Conservation (phyloP, 208 protist species). For the Trypanosoma theileri region DNA sequence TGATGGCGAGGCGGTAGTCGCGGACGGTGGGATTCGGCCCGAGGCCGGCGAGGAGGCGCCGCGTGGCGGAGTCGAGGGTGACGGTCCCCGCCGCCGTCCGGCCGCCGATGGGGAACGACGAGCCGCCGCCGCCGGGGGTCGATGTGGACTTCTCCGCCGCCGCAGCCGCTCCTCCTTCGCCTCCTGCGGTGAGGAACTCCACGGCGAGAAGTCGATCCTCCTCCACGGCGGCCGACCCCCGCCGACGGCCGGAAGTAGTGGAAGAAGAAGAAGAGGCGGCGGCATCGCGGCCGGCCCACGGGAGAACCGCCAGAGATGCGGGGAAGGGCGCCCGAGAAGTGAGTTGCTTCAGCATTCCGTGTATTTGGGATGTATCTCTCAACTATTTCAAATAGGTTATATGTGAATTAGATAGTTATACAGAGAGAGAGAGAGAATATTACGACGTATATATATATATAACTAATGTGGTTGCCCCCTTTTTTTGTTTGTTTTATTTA, state of each 20-base stretch:
- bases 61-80: constrained; percentile 19
- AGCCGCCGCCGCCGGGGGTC: too few species aligned
- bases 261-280: background rate
- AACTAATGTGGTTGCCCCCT: background rate
- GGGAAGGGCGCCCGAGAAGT: constrained; percentile 58
- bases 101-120: constrained; percentile 37
- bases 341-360: constrained; percentile 57
- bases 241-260: too few species aligned
- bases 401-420: constrained; percentile 9
- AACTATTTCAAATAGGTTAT: constrained; percentile 10
- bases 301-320: constrained; percentile 33
- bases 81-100: constrained; percentile 44
- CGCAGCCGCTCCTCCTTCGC: background rate
- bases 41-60: constrained; percentile 29
- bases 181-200: background rate
- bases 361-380: background rate
- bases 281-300: constrained; percentile 8
- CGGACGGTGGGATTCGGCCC: constrained; percentile 36
- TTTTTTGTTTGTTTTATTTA: too few species aligned
- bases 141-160: too few species aligned
- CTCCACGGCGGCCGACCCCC: background rate
- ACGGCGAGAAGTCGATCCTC: too few species aligned
- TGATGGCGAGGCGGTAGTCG: constrained; percentile 74
- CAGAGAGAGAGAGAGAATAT: background rate
- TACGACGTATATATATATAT: constrained; percentile 5